Percentiles rank a stretch among this genome's conserved stretches.
phyloP scores from a whole-genome alignment of 768 basidiomycete species.

The Leccinellum luteum region DNA sequence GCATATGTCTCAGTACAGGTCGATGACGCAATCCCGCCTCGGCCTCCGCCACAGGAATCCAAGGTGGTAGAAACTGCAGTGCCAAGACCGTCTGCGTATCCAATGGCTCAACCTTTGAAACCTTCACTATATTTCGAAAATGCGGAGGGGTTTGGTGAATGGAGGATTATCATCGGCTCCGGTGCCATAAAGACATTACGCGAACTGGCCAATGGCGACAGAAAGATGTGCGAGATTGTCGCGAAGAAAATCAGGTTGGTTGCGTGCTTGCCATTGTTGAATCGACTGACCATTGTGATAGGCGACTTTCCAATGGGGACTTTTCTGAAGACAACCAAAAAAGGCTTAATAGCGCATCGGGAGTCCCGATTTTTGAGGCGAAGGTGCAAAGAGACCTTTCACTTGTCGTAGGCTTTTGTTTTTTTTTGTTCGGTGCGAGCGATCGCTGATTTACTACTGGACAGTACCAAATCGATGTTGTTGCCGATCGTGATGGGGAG shows the following conservation, averaged over 20 bases:
- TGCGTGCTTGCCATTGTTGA: neutral
- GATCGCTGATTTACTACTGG: neutral
- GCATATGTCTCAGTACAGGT: conserved; percentile 3
- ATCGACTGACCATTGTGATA: conserved; percentile 21
- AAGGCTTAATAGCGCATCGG: conserved; percentile 43
- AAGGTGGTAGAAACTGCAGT: neutral
- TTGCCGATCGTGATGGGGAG: conserved; percentile 35
- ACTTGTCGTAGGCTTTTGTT: conserved; percentile 41
- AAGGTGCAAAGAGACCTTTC: conserved; percentile 57
- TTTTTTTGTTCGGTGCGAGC: neutral
- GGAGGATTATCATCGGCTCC: conserved; percentile 56
- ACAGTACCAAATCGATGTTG: conserved; percentile 51
- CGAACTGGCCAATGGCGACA: conserved; percentile 43
- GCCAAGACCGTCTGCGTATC: conserved; percentile 33
- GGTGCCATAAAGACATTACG: conserved; percentile 50
- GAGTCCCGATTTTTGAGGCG: conserved; percentile 65
- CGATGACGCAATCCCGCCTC: neutral
- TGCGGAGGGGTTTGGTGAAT: conserved; percentile 59
- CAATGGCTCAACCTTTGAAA: conserved; percentile 55
- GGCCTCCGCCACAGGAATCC: neutral
- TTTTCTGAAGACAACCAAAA: conserved; percentile 72
- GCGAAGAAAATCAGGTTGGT: conserved; percentile 68
- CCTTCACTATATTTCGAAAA: conserved; percentile 60
- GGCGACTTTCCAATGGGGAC: conserved; percentile 66
- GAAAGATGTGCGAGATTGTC: conserved; percentile 48